phyloP scores from a whole-genome alignment of 441 rosid genomes.

The Populus hybrid region DNA sequence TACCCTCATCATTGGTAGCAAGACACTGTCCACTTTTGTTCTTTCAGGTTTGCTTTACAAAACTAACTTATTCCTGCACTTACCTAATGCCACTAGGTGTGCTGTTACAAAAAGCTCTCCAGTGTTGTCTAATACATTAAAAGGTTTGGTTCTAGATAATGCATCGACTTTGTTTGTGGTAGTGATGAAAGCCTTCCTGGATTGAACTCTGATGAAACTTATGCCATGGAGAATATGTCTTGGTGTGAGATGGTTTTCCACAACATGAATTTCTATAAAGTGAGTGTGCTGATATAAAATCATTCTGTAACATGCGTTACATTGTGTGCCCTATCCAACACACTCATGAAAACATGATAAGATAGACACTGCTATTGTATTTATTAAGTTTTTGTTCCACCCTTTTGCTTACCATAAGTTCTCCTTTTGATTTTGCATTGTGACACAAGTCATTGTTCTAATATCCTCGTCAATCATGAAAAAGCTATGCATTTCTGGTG shows the following conservation, averaged over 20 bases:
- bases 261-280: too few species aligned
- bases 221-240: too few species aligned
- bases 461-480: background rate
- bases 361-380: background rate
- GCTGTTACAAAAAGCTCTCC: too few species aligned
- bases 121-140: background rate
- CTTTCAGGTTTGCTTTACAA: background rate
- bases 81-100: background rate
- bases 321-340: background rate
- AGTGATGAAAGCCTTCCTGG: background rate
- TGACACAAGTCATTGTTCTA: background rate
- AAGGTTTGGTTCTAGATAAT: background rate
- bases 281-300: too few species aligned
- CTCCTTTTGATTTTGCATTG: background rate
- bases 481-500: too few species aligned
- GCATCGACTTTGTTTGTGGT: background rate
- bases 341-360: background rate
- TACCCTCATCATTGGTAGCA: background rate
- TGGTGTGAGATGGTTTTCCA: too few species aligned
- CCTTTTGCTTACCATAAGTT: background rate
- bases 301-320: background rate
- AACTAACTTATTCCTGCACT: background rate
- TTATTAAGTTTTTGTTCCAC: background rate
- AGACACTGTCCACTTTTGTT: background rate
- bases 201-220: background rate